Percentiles rank a stretch among this genome's conserved stretches.
Conservation (phyloP, 75 land plant genomes). For the Adiantum capillusveneris region DNA sequence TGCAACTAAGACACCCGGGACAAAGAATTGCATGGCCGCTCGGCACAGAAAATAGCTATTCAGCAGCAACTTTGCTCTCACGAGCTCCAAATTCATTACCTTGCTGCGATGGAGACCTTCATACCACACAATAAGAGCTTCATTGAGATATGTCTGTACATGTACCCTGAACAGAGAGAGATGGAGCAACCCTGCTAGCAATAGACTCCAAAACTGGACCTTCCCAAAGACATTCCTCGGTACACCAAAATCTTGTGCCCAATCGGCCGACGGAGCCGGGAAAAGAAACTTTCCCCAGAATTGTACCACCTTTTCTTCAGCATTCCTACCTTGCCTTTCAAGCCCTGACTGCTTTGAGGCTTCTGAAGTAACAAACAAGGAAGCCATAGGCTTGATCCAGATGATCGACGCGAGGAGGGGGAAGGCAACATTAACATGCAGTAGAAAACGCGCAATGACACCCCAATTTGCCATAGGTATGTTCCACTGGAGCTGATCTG, state of each 20-base stretch:
- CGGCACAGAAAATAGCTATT: constrained; percentile 66
- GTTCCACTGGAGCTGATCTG: constrained; percentile 67
- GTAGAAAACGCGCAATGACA: constrained; percentile 19
- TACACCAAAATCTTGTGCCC: constrained; percentile 42
- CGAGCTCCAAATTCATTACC: constrained; percentile 53
- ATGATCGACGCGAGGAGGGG: constrained; percentile 37
- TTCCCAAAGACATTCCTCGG: constrained; percentile 22
- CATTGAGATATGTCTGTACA: constrained; percentile 67
- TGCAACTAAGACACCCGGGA: constrained; percentile 46
- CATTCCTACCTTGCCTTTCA: not conserved
- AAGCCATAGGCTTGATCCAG: constrained; percentile 57
- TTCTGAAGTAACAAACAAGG: not conserved
- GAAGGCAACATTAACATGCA: constrained; percentile 28
- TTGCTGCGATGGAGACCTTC: constrained; percentile 66
- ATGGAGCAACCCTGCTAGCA: constrained; percentile 41
- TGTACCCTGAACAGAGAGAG: constrained; percentile 38
- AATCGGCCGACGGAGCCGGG: constrained; percentile 4
- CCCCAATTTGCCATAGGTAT: constrained; percentile 49
- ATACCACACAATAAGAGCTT: constrained; percentile 72
- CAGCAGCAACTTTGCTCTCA: constrained; percentile 60
- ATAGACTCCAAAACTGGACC: constrained; percentile 39
- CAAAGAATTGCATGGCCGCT: constrained; percentile 52
- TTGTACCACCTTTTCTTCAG: not conserved
- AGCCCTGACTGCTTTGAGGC: not conserved
- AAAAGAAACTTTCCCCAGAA: constrained; percentile 1